These are phyloP conservation scores for Coccinonectria pachysandricola DNA, from an alignment of 2,329 filamentous ascomycete genomes.

Conservation along the genomic window DNA sequence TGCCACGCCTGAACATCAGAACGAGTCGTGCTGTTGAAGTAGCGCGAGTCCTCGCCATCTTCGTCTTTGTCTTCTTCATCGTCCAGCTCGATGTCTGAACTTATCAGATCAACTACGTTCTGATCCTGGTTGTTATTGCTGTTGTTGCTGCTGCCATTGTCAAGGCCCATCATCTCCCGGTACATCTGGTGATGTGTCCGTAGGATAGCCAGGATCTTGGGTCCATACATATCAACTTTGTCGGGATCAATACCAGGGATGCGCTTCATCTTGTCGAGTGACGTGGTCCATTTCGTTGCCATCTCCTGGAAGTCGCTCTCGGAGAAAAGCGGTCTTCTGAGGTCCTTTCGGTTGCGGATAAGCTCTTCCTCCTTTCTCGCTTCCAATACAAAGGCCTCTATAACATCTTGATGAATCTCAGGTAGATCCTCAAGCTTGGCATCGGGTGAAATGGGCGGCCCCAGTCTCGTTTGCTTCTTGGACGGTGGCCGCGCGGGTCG, in stretches of 20 bases:
- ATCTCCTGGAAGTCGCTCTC: slow-evolving; percentile 62
- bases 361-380: slow-evolving; percentile 51
- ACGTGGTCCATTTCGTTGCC: slow-evolving; percentile 58
- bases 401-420: slow-evolving; percentile 50
- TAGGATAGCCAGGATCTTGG: slow-evolving; percentile 50
- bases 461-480: slow-evolving; percentile 20
- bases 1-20: slow-evolving; percentile 27
- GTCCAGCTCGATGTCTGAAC: slow-evolving; percentile 30
- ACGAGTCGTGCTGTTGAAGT: slow-evolving; percentile 27
- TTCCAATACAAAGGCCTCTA: slow-evolving; percentile 54
- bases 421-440: slow-evolving; percentile 42
- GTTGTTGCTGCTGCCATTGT: too few relatives aligned
- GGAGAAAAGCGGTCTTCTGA: slow-evolving; percentile 54
- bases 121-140: slow-evolving; percentile 9
- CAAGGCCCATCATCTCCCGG: slow-evolving; percentile 41
- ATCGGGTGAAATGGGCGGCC: slow-evolving; percentile 50
- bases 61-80: slow-evolving; percentile 28
- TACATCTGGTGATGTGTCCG: slow-evolving; percentile 36
- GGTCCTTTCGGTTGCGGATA: slow-evolving; percentile 47
- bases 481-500: slow-evolving; percentile 27
- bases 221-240: slow-evolving; percentile 53
- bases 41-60: slow-evolving; percentile 35
- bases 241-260: slow-evolving; percentile 54
- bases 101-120: slow-evolving; percentile 48
- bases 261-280: slow-evolving; percentile 47